Evolutionary conservation across 2,329 filamentous ascomycete genomes (phyloP).

Genomic region (Rhynchosporium agropyri): DNA sequence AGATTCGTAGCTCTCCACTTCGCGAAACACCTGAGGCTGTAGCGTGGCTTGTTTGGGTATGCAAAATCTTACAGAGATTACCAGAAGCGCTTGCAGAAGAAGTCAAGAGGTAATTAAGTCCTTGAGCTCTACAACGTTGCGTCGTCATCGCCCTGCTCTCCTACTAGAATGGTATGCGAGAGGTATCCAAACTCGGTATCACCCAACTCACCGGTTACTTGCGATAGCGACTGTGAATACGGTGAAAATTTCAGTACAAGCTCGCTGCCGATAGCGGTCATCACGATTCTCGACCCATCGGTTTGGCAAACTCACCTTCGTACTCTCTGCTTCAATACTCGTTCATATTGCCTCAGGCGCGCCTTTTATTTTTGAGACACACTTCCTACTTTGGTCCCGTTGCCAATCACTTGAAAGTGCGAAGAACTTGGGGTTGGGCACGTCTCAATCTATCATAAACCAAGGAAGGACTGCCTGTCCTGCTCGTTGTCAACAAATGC

Average conservation of each 20-base stretch:
- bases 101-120: neutral
- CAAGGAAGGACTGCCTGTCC: too few species aligned
- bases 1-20: neutral
- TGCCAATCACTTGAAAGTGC: too few species aligned
- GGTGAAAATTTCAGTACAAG: neutral
- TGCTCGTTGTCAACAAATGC: too few species aligned
- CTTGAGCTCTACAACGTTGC: neutral
- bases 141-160: neutral
- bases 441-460: too few species aligned
- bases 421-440: too few species aligned
- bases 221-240: neutral
- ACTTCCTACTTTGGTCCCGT: too few species aligned
- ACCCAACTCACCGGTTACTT: neutral
- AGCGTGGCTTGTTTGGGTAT: slow-evolving; percentile 9
- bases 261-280: neutral
- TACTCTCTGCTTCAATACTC: neutral
- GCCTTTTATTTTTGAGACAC: too few species aligned
- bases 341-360: neutral
- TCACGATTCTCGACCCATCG: neutral
- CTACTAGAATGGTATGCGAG: neutral
- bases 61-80: neutral
- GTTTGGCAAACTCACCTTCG: too few species aligned
- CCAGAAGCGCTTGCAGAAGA: neutral
- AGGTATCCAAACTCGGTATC: neutral
- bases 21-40: slow-evolving; percentile 1